Conservation (phyloP, 2,329 filamentous ascomycete genomes). For the Alternaria brassicae region DNA sequence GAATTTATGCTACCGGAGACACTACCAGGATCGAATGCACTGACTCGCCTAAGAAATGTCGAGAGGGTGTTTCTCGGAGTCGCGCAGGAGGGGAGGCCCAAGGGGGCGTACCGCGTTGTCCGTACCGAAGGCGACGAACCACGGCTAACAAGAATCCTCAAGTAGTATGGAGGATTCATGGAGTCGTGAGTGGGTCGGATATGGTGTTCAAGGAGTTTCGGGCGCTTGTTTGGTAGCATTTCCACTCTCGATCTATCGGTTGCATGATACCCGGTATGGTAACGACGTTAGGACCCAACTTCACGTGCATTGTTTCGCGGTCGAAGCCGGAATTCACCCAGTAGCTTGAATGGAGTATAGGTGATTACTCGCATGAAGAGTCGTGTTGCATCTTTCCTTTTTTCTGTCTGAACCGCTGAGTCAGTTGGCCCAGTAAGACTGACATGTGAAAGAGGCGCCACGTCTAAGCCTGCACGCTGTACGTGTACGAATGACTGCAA, state of each 20-base stretch:
- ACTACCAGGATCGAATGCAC: constrained; percentile 24
- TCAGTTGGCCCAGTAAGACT: background rate
- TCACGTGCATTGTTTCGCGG: background rate
- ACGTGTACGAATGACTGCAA: constrained; percentile 5
- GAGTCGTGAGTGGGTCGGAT: background rate
- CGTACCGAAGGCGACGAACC: constrained; percentile 26
- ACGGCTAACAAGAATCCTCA: constrained; percentile 12
- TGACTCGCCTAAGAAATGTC: constrained; percentile 30
- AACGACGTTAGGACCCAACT: background rate
- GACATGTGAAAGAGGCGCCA: constrained; percentile 16
- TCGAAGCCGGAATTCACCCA: background rate
- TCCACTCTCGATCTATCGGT: background rate
- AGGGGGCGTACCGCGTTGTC: constrained; percentile 27
- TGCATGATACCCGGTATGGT: constrained; percentile 3
- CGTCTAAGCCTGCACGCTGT: background rate
- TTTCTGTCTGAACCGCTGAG: background rate
- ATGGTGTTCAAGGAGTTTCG: background rate
- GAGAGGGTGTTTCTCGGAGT: constrained; percentile 25
- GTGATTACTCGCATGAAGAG: background rate
- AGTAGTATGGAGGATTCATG: background rate
- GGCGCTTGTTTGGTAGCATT: background rate
- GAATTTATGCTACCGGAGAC: constrained; percentile 25
- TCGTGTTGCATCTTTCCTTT: background rate
- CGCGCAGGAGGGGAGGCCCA: constrained; percentile 2
- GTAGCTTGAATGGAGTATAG: background rate